Evolutionary conservation across 352 stramenopile genomes (phyloP), one percentile per base, ranked within the genome.

Genomic region (Pythium aquatile): DNA sequence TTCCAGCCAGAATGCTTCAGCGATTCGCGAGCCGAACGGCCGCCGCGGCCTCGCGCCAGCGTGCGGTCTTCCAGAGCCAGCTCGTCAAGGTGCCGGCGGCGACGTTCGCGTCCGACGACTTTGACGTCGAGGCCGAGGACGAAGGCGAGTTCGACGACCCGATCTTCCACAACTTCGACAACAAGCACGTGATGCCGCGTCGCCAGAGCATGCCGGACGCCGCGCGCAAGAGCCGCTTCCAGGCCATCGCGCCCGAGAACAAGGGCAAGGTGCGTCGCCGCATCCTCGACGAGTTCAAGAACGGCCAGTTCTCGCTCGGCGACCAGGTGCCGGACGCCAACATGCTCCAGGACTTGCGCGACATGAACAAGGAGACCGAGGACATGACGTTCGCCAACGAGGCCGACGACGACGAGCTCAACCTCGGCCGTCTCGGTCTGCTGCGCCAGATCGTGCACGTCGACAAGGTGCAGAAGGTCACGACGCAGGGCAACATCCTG

Each of bases 401-500:
- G 11, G 77, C 88, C 24, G 82, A 93, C 9, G 69, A 86, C 30
- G 72, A 73, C 11, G 69, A 79, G 52, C 66, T 93, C 30, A 88
- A 93, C 71, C 74, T 93, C 39, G 81, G 81, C 20, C 77, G 76
- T 35, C 64, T 91, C 60, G 85, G 83, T 9, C 69, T 91, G 32
- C 61, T 93, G 63, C 83, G 85, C 16, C 85, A 93, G 76, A 91
- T 93, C 53, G 81, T 91, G 55, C 81, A 91, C 73, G 78, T 93
- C 61, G 83, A 93, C 66, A 85, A 90, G 61, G 85, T 93, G 55
- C 85, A 93, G 71, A 93, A 93, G 72, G 79, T 97, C 20, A 97
- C 93, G 67, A 87, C 90, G 44, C 90, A 97, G 72, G 93, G 94
- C 60, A 93, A 90, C 62, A 98, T 97, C 54, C 76, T 97, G 44